Conservation (phyloP, 805 yeast species). For the Zygosaccharomyces gambellarensis region DNA sequence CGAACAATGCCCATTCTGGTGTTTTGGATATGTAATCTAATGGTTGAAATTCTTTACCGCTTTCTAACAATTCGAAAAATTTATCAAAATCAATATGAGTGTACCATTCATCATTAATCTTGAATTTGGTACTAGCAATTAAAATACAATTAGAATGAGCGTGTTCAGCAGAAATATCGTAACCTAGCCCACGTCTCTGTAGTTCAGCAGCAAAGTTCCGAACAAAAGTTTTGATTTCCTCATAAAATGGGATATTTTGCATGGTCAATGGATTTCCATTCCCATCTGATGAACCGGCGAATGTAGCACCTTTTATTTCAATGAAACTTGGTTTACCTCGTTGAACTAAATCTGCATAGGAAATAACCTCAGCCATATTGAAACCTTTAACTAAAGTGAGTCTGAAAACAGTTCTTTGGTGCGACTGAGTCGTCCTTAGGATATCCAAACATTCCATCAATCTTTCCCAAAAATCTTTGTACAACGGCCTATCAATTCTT, state of each 20-base stretch:
- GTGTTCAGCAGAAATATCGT: conserved; percentile 90
- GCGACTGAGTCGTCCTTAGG: conserved; percentile 61
- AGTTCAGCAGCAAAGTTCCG: conserved; percentile 56
- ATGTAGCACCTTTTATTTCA: conserved; percentile 92
- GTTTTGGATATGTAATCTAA: conserved; percentile 78
- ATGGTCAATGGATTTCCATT: conserved; percentile 87
- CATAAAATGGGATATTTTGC: conserved; percentile 94
- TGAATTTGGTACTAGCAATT: conserved; percentile 70
- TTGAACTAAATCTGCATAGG: conserved; percentile 83
- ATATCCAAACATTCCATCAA: conserved; percentile 76
- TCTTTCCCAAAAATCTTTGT: conserved; percentile 91
- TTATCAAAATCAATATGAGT: conserved; percentile 82
- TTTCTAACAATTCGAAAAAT: conserved; percentile 63
- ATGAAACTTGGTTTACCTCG: conserved; percentile 80
- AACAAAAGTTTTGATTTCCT: conserved; percentile 79
- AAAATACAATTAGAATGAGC: conserved; percentile 92
- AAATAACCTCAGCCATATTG: conserved; percentile 72
- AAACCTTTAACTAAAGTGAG: conserved; percentile 89
- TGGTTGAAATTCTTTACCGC: conserved; percentile 64
- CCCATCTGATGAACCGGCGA: conserved; percentile 82
- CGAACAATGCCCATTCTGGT: conserved; percentile 90
- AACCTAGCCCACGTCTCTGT: conserved; percentile 58
- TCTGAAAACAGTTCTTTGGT: conserved; percentile 88
- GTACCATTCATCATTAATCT: conserved; percentile 69
- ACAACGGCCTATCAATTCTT: conserved; percentile 81